These are phyloP conservation scores for Clavaria fumosa DNA, from an alignment of 768 basidiomycete genomes.

Conservation along the genomic window DNA sequence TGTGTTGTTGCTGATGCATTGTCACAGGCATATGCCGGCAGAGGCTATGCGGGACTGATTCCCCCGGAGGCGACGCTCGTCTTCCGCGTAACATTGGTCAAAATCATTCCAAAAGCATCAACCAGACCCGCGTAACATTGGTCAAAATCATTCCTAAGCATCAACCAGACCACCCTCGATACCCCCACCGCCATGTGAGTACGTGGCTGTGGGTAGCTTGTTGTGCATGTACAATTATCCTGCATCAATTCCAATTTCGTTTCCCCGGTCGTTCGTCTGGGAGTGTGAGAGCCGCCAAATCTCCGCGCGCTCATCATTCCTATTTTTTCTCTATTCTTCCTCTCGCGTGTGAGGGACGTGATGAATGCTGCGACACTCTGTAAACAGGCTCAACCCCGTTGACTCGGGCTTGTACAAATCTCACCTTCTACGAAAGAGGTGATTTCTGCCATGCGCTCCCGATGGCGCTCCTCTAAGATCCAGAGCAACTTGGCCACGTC, in stretches of 20 bases:
- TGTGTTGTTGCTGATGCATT: constrained; percentile 4
- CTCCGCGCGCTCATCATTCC: too few relatives aligned
- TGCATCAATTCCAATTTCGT: too few relatives aligned
- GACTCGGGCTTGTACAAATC: too few relatives aligned
- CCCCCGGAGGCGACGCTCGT: constrained; percentile 57
- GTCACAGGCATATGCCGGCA: constrained; percentile 49
- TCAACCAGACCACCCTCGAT: background rate
- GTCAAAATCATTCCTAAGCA: constrained; percentile 45
- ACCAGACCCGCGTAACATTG: constrained; percentile 52
- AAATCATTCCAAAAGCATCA: constrained; percentile 36
- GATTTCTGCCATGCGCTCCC: background rate
- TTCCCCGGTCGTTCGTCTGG: too few relatives aligned
- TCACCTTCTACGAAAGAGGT: background rate
- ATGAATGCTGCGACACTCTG: background rate
- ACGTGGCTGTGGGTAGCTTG: background rate
- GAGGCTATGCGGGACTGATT: constrained; percentile 70
- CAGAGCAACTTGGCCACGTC: background rate
- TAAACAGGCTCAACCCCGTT: background rate
- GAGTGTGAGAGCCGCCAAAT: too few relatives aligned
- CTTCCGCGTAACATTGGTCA: constrained; percentile 75
- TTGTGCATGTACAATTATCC: too few relatives aligned
- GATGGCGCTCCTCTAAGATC: constrained; percentile 1
- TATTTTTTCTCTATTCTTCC: too few relatives aligned
- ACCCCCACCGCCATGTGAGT: background rate
- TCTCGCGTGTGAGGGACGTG: background rate